Evolutionary conservation across 106 monocot species (phyloP).

Genomic region (Dioscorea zingiberensis): DNA sequence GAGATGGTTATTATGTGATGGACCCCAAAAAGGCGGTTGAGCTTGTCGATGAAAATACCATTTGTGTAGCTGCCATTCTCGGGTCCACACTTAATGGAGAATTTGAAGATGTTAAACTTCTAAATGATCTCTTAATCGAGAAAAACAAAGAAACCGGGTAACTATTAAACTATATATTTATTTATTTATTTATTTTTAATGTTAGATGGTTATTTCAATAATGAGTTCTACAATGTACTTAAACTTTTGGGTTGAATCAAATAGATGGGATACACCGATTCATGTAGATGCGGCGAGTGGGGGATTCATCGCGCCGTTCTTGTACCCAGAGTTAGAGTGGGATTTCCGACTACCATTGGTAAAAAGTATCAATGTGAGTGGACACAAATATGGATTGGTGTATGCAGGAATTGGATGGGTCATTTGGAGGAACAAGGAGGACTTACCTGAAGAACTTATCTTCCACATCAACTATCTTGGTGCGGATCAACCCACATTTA

Average conservation of each 20-base stretch:
- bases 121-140: slow-evolving; percentile 42
- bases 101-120: slow-evolving; percentile 67
- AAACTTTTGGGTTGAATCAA: neutral
- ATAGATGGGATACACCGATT: slow-evolving; percentile 81
- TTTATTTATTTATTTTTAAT: neutral
- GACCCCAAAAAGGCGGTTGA: slow-evolving; percentile 66
- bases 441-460: slow-evolving; percentile 90
- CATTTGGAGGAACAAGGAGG: slow-evolving; percentile 89
- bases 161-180: neutral
- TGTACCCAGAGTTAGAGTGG: slow-evolving; percentile 93
- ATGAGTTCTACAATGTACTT: neutral
- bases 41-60: slow-evolving; percentile 66
- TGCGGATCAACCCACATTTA: slow-evolving; percentile 92
- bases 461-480: slow-evolving; percentile 95
- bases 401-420: slow-evolving; percentile 91
- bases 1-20: slow-evolving; percentile 72
- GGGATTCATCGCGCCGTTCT: slow-evolving; percentile 86
- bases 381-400: slow-evolving; percentile 92
- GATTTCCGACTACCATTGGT: slow-evolving; percentile 85
- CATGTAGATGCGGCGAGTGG: slow-evolving; percentile 97
- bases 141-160: slow-evolving; percentile 66
- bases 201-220: neutral
- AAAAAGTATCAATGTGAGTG: slow-evolving; percentile 95
- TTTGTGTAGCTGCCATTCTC: slow-evolving; percentile 65
- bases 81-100: slow-evolving; percentile 76